Evolutionary conservation across 2,329 filamentous ascomycete species (phyloP).

Genomic region (Leptodontidium sp.): DNA sequence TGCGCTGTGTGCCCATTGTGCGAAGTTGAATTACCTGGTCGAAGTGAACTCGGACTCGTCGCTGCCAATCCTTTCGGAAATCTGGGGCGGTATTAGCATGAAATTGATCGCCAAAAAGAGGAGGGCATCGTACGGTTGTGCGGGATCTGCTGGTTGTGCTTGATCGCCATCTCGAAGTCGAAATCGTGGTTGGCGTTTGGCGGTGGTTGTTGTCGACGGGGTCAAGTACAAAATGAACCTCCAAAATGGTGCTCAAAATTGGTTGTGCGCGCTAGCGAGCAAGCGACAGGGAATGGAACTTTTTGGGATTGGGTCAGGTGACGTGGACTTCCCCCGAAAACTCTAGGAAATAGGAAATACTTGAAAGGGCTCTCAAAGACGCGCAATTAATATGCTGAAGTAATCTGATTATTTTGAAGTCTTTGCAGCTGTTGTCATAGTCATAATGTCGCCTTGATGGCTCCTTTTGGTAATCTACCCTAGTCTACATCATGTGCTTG

Average conservation of each 20-base stretch:
- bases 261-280: constrained; percentile 12
- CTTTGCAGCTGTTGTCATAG: too few species aligned
- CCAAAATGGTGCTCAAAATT: constrained; percentile 11
- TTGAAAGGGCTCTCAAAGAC: too few species aligned
- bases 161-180: constrained; percentile 75
- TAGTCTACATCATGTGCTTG: too few species aligned
- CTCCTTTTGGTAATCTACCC: too few species aligned
- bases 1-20: constrained; percentile 31
- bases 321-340: background rate
- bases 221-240: background rate
- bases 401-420: too few species aligned
- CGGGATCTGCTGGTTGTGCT: constrained; percentile 99
- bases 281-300: constrained; percentile 21
- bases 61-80: constrained; percentile 99
- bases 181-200: constrained; percentile 41
- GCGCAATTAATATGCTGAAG: too few species aligned
- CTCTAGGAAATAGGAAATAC: too few species aligned
- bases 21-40: constrained; percentile 82
- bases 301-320: constrained; percentile 3
- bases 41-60: constrained; percentile 98
- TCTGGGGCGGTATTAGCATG: constrained; percentile 62
- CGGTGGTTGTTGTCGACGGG: constrained; percentile 34
- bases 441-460: too few species aligned
- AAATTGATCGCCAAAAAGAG: constrained; percentile 41
- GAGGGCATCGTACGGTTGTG: constrained; percentile 80